Evolutionary conservation across 345 rosid genomes (phyloP).

Genomic region (Linum trigynum): DNA sequence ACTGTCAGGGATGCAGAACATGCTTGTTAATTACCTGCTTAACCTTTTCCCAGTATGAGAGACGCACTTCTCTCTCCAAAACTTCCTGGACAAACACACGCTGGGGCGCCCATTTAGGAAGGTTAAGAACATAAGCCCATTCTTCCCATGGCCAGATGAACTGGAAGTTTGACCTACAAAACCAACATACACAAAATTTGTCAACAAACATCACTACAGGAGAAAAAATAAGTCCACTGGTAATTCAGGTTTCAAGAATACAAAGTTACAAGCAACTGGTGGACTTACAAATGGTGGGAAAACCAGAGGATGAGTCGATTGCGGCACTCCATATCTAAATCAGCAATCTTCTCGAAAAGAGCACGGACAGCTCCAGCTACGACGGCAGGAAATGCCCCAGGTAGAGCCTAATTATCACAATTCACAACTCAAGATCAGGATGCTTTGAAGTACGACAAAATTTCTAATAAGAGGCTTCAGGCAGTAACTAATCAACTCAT

Average conservation of each 20-base stretch:
- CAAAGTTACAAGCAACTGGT: neutral
- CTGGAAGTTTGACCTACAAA: conserved; percentile 85
- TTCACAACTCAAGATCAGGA: conserved; percentile 16
- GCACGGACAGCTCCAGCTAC: conserved; percentile 98
- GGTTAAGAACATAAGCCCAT: conserved; percentile 92
- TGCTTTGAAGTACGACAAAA: neutral
- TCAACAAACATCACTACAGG: neutral
- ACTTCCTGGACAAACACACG: conserved; percentile 97
- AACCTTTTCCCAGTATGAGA: conserved; percentile 96
- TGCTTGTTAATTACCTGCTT: conserved; percentile 57
- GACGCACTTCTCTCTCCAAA: conserved; percentile 91
- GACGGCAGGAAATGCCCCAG: conserved; percentile 99
- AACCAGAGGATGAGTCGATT: conserved; percentile 93
- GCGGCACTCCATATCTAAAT: conserved; percentile 92
- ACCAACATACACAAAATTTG: conserved; percentile 6
- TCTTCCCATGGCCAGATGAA: conserved; percentile 99
- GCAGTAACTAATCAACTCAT: neutral
- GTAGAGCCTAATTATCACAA: conserved; percentile 71
- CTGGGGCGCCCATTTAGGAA: conserved; percentile 98
- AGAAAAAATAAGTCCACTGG: neutral
- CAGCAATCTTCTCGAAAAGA: conserved; percentile 86
- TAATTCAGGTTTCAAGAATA: neutral
- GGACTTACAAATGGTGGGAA: conserved; percentile 92
- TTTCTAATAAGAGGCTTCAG: neutral
- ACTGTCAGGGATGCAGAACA: neutral